These are phyloP conservation scores for Cronartium ribicola DNA, from an alignment of 1,284 basidiomycete genomes.

Conservation along the genomic window DNA sequence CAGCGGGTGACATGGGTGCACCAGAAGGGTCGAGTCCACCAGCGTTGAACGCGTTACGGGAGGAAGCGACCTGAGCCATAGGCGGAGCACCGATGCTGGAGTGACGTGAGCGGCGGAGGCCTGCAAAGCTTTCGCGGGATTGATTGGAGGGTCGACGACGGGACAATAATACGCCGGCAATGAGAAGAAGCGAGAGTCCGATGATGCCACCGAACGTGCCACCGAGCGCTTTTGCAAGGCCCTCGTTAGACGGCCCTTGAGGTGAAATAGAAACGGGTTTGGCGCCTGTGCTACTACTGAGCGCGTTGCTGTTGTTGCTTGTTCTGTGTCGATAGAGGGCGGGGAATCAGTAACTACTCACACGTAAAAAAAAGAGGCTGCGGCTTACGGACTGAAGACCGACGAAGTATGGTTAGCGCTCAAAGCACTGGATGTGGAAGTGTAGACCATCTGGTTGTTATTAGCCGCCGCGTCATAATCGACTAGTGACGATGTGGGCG, in stretches of 20 bases:
- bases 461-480: background rate
- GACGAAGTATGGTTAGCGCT: background rate
- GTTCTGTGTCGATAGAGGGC: too few species aligned
- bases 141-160: background rate
- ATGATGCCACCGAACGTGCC: background rate
- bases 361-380: background rate
- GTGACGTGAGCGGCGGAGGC: background rate
- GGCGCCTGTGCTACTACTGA: too few species aligned
- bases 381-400: background rate
- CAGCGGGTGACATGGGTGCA: background rate
- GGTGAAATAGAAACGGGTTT: background rate
- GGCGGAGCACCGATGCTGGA: background rate
- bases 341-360: background rate
- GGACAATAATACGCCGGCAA: background rate
- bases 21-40: background rate
- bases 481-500: background rate
- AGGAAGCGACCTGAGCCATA: background rate
- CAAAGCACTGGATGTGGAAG: background rate
- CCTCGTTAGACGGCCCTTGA: background rate
- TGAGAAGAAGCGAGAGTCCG: conserved; percentile 2
- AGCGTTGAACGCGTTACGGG: background rate
- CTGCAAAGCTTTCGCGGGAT: background rate
- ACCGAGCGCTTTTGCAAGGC: conserved; percentile 6
- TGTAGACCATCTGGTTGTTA: conserved; percentile 2
- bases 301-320: too few species aligned